A percentile compares a stretch with the other conserved stretches of the same genome.
These are phyloP conservation scores for Cystofilobasidium bisporidii DNA, from an alignment of 768 basidiomycete species.

Conservation along the genomic window DNA sequence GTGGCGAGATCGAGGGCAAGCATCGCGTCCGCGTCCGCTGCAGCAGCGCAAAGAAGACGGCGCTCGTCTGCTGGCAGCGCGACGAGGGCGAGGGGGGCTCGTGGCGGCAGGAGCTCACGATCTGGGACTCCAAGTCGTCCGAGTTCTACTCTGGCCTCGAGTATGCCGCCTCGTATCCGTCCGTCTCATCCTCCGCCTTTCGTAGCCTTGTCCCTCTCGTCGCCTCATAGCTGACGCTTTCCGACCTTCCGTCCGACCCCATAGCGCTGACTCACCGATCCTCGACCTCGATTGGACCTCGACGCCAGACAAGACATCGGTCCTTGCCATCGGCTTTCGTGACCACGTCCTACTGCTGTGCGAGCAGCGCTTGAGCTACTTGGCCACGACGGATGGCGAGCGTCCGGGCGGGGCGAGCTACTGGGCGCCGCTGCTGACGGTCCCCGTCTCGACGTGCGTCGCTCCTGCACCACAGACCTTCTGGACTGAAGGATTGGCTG, in stretches of 20 bases:
- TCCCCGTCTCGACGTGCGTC: slow-evolving; percentile 60
- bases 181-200: slow-evolving; percentile 29
- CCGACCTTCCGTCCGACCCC: slow-evolving; percentile 4
- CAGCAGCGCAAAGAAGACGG: slow-evolving; percentile 86
- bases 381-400: slow-evolving; percentile 54
- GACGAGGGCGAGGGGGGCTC: background rate
- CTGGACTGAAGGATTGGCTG: too few relatives aligned
- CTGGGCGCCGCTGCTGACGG: slow-evolving; percentile 37
- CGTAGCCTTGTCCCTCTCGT: background rate
- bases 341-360: slow-evolving; percentile 76
- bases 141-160: slow-evolving; percentile 88
- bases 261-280: slow-evolving; percentile 39
- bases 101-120: slow-evolving; percentile 56
- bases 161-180: slow-evolving; percentile 57
- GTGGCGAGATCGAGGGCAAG: slow-evolving; percentile 29
- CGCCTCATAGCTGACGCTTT: background rate
- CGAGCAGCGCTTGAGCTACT: slow-evolving; percentile 85
- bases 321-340: slow-evolving; percentile 77
- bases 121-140: slow-evolving; percentile 92
- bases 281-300: slow-evolving; percentile 88
- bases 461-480: background rate
- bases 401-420: background rate
- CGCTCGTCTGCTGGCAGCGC: slow-evolving; percentile 41
- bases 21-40: slow-evolving; percentile 56
- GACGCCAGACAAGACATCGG: slow-evolving; percentile 71